phyloP scores from a whole-genome alignment of 495 filamentous ascomycete genomes.

The Aspergillus mulundensis region DNA sequence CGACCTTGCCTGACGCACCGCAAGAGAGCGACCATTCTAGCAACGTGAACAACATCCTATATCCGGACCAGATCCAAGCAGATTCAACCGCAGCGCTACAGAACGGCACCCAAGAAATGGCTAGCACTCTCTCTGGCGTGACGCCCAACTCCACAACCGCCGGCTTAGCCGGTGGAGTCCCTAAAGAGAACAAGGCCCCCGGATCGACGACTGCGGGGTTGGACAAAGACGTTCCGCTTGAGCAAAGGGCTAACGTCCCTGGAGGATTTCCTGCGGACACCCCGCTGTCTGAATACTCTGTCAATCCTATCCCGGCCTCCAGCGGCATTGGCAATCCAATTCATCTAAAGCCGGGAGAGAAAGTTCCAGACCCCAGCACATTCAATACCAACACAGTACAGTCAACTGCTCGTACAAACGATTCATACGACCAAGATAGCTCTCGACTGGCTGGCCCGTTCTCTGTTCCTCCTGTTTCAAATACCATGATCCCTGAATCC shows the following conservation, averaged over 20 bases:
- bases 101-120: constrained; percentile 33
- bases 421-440: constrained; percentile 71
- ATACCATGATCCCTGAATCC: constrained; percentile 78
- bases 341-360: constrained; percentile 69
- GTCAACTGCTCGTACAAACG: constrained; percentile 65
- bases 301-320: constrained; percentile 70
- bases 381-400: constrained; percentile 44
- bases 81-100: constrained; percentile 31
- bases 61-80: constrained; percentile 62
- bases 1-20: constrained; percentile 69
- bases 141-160: constrained; percentile 73
- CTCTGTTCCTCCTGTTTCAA: constrained; percentile 56
- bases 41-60: constrained; percentile 87
- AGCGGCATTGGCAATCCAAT: constrained; percentile 76
- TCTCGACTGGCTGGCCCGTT: constrained; percentile 35
- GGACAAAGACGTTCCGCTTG: constrained; percentile 59
- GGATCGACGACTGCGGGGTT: constrained; percentile 62
- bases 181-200: constrained; percentile 56
- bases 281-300: constrained; percentile 50
- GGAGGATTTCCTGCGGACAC: constrained; percentile 35
- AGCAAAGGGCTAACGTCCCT: constrained; percentile 54
- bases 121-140: constrained; percentile 57
- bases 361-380: constrained; percentile 60
- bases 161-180: constrained; percentile 62
- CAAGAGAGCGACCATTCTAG: constrained; percentile 72